Evolutionary conservation across 1,139 yeast genomes (phyloP).

Genomic region (Candida tetrigidarum): DNA sequence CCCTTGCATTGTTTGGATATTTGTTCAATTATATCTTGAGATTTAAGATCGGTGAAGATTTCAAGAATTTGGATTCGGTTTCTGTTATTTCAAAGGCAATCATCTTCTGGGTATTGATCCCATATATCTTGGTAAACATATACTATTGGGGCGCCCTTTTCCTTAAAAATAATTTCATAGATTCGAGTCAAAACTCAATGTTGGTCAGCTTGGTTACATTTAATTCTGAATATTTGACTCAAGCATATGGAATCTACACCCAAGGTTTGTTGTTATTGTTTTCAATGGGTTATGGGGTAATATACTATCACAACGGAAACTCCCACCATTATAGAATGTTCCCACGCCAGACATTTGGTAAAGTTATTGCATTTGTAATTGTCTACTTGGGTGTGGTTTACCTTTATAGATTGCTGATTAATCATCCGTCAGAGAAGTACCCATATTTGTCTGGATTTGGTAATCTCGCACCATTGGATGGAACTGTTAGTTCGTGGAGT

Average conservation of each 20-base stretch:
- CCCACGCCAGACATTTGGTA: conserved; percentile 25
- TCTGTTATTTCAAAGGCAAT: conserved; percentile 39
- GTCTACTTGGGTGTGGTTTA: conserved; percentile 15
- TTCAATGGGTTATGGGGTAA: conserved; percentile 46
- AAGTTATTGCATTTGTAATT: conserved; percentile 22
- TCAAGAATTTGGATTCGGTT: conserved; percentile 33
- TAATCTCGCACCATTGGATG: conserved; percentile 1
- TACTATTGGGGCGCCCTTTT: conserved; percentile 19
- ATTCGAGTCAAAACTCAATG: conserved; percentile 10
- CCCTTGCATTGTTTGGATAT: conserved; percentile 23
- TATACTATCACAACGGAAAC: conserved; percentile 32
- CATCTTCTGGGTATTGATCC: conserved; percentile 33
- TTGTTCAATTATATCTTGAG: conserved; percentile 33
- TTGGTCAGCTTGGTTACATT: conserved; percentile 6
- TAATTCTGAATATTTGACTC: conserved; percentile 8
- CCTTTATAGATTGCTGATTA: conserved; percentile 1
- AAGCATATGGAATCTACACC: conserved; percentile 11
- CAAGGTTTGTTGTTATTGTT: conserved; percentile 29
- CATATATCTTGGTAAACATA: conserved; percentile 21
- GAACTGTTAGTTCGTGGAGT: not conserved
- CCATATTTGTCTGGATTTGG: conserved; percentile 10
- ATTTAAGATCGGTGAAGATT: conserved; percentile 33
- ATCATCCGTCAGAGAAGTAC: not conserved
- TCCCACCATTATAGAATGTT: conserved; percentile 31
- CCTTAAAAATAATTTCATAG: conserved; percentile 22